Percentiles rank a stretch among this genome's conserved stretches.
phyloP scores from a whole-genome alignment of 2,329 filamentous ascomycete genomes.

The Colletotrichum cuscutae region DNA sequence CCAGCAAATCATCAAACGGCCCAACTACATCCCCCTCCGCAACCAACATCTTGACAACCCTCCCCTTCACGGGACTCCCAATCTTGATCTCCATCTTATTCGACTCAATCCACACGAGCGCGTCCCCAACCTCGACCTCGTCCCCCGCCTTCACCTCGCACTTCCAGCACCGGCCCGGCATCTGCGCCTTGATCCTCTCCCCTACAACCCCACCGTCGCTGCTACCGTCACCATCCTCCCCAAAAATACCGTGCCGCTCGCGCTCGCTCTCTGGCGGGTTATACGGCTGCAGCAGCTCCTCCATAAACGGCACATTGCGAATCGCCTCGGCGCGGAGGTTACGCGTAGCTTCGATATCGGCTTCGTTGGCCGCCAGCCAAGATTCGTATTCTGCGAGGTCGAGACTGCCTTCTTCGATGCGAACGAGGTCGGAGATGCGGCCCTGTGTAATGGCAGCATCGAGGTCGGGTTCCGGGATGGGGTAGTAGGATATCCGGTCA shows the following conservation, averaged over 20 bases:
- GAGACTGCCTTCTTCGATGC: constrained; percentile 40
- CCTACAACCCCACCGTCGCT: constrained; percentile 29
- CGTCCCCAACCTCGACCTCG: constrained; percentile 41
- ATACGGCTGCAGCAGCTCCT: constrained; percentile 42
- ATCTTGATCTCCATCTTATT: constrained; percentile 52
- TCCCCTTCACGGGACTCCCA: constrained; percentile 41
- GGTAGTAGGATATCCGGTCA: constrained; percentile 47
- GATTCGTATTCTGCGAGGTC: constrained; percentile 45
- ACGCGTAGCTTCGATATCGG: constrained; percentile 38
- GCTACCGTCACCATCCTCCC: neutral
- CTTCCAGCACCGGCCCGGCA: constrained; percentile 48
- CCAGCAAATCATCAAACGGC: constrained; percentile 41
- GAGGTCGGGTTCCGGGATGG: constrained; percentile 42
- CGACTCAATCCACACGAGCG: constrained; percentile 47
- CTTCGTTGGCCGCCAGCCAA: constrained; percentile 44
- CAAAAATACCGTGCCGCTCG: constrained; percentile 3
- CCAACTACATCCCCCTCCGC: constrained; percentile 43
- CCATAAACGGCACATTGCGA: constrained; percentile 41
- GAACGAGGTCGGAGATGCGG: constrained; percentile 39
- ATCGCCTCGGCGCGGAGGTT: constrained; percentile 41
- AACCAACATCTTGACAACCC: constrained; percentile 40
- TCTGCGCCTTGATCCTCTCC: constrained; percentile 43
- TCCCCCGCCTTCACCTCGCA: constrained; percentile 41
- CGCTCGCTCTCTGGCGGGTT: constrained; percentile 32
- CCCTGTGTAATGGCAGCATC: constrained; percentile 36